These are phyloP conservation scores for Podospora didyma DNA, from an alignment of 495 filamentous ascomycete species.

Conservation along the genomic window DNA sequence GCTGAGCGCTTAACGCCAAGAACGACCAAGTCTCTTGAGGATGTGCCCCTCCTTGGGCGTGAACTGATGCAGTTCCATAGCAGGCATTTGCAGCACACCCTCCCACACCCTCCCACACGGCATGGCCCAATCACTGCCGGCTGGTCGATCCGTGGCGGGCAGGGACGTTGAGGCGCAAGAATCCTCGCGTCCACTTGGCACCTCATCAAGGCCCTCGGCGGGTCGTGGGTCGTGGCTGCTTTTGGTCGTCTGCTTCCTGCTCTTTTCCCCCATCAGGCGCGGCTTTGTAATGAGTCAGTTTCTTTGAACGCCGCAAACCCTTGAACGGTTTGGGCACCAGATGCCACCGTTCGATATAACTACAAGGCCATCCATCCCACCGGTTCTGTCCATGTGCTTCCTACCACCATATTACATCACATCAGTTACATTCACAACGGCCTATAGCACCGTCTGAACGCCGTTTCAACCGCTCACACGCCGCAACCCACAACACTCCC, in stretches of 20 bases:
- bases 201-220: not conserved
- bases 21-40: not conserved
- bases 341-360: too few relatives aligned
- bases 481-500: not conserved
- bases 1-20: not conserved
- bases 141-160: conserved; percentile 3
- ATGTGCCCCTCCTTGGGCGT: too few relatives aligned
- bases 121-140: conserved; percentile 14
- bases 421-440: too few relatives aligned
- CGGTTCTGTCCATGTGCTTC: too few relatives aligned
- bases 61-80: conserved; percentile 2
- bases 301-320: too few relatives aligned
- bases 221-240: not conserved
- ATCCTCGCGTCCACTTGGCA: not conserved
- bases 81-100: conserved; percentile 10
- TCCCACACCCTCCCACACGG: too few relatives aligned
- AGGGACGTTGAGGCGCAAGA: not conserved
- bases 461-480: not conserved
- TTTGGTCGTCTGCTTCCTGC: not conserved
- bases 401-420: too few relatives aligned
- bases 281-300: conserved; percentile 22
- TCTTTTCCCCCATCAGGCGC: not conserved
- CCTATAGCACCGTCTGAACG: not conserved
- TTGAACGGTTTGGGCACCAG: too few relatives aligned
- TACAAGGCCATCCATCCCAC: too few relatives aligned